Evolutionary conservation across 2,329 filamentous ascomycete species (phyloP).

Genomic region (Ceratocystis cacaofunesta): DNA sequence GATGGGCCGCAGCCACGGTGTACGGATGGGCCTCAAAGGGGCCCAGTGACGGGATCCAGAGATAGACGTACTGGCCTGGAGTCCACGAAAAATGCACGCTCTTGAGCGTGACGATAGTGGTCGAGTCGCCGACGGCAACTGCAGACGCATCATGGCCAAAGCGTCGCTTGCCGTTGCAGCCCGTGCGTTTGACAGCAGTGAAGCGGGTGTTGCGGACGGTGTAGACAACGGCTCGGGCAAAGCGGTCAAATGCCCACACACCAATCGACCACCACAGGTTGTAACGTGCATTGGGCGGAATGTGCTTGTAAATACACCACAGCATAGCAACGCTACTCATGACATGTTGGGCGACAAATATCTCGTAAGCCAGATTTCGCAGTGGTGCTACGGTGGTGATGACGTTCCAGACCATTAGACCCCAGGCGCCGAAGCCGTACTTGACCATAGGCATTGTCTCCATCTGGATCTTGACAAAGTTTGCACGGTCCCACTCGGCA

Average conservation of each 20-base stretch:
- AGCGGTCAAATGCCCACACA: conserved; percentile 46
- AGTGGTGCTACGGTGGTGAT: conserved; percentile 49
- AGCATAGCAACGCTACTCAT: conserved; percentile 45
- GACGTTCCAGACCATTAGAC: conserved; percentile 48
- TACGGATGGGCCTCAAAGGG: conserved; percentile 44
- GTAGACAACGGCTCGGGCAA: conserved; percentile 34
- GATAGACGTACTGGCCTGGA: conserved; percentile 46
- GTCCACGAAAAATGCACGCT: conserved; percentile 44
- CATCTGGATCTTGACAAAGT: conserved; percentile 44
- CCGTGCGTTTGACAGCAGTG: conserved; percentile 21
- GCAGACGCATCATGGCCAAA: conserved; percentile 39
- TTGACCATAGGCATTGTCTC: conserved; percentile 48
- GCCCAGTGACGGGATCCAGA: conserved; percentile 43
- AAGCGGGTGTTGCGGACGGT: conserved; percentile 39
- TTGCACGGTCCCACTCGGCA: conserved; percentile 44
- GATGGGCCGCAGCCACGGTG: conserved; percentile 44
- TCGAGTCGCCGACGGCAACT: conserved; percentile 33
- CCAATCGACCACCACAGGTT: conserved; percentile 53
- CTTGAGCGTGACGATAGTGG: conserved; percentile 44
- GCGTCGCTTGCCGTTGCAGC: conserved; percentile 33
- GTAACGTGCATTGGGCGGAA: conserved; percentile 42
- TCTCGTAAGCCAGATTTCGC: conserved; percentile 50
- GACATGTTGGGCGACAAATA: conserved; percentile 56
- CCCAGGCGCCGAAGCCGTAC: conserved; percentile 54
- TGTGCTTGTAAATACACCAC: conserved; percentile 48